Evolutionary conservation across 179 eudicot species (phyloP), one percentile per base, ranked within the genome.

Genomic region (Drosera spatulata): DNA sequence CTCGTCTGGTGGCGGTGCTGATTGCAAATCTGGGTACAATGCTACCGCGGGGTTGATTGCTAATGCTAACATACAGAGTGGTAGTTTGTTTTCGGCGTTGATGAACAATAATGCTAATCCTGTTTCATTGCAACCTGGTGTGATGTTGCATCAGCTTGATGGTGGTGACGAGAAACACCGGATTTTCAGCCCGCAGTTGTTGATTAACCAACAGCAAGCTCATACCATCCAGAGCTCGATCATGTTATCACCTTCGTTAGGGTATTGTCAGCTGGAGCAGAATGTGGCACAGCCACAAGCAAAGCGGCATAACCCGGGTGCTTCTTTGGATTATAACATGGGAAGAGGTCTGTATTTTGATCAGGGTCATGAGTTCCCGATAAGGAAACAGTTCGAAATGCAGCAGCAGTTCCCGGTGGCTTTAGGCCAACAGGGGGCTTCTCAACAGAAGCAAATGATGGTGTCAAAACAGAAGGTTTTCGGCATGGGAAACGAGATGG

Each of bases 141-240:
- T 63, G 58, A 57, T 2, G 44, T 55, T 2, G 53, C 68, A 47
- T 41, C 59, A 42, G 48, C 14, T 73, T 22, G 69, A 71, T 52
- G 83, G 61, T 61, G 46, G 55, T 13, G 73, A 67, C 55, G 86
- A 77, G 42, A 84, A 77, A 61, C 79, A 82, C 13, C 82, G 69
- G 44, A 66, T 74, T 45, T 79, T 79, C 59, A 73, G 75, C 53
- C 13, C 91, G 0, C 88, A 77, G 5, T 37, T 82, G 55, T 63
- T 84, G 61, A 66, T 82, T 52, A 80, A 71, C 67, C 80, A 70
- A 15, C 78, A 79, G 53, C 95, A 73, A 58, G 58, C 82, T 37
- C 90, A 74, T 10, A 73, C 64, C n/a, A 39, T 69, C 0, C 83
- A 61, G 41, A 79, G 78, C 74, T 85, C 83, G 15, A 64, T 79